Evolutionary conservation across 805 yeast species (phyloP).

Genomic region (Diddensiella transvaalensis): DNA sequence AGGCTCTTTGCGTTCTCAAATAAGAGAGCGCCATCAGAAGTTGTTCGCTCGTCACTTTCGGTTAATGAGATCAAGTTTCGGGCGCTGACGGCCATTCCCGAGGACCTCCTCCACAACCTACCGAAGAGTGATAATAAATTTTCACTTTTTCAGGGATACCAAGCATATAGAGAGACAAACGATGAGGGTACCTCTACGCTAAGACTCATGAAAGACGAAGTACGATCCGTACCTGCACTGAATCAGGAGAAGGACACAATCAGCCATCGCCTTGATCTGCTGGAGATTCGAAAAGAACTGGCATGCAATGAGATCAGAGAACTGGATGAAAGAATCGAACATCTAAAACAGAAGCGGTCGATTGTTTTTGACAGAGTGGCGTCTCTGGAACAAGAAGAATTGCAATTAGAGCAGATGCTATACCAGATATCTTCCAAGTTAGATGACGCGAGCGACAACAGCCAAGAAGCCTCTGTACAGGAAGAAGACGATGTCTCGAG

Average conservation of each 20-base stretch:
- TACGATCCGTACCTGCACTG: slow-evolving; percentile 40
- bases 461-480: slow-evolving; percentile 6
- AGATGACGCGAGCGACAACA: slow-evolving; percentile 14
- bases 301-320: slow-evolving; percentile 64
- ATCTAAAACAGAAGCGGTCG: slow-evolving; percentile 48
- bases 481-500: slow-evolving; percentile 9
- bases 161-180: slow-evolving; percentile 40
- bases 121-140: slow-evolving; percentile 40
- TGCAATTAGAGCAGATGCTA: slow-evolving; percentile 44
- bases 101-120: slow-evolving; percentile 54
- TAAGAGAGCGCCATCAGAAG: slow-evolving; percentile 33
- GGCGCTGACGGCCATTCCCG: slow-evolving; percentile 54
- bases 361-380: slow-evolving; percentile 57
- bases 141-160: slow-evolving; percentile 67
- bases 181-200: slow-evolving; percentile 39
- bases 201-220: slow-evolving; percentile 26
- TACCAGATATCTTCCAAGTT: slow-evolving; percentile 15
- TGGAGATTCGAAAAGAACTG: slow-evolving; percentile 61
- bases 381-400: slow-evolving; percentile 56
- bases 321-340: slow-evolving; percentile 54
- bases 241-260: slow-evolving; percentile 39
- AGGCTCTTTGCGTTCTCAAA: slow-evolving; percentile 34
- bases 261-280: slow-evolving; percentile 46
- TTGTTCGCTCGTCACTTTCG: slow-evolving; percentile 30
- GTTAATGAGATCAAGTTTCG: slow-evolving; percentile 41